Conservation (phyloP, 2,329 filamentous ascomycete species). For the Fusarium globosum region DNA sequence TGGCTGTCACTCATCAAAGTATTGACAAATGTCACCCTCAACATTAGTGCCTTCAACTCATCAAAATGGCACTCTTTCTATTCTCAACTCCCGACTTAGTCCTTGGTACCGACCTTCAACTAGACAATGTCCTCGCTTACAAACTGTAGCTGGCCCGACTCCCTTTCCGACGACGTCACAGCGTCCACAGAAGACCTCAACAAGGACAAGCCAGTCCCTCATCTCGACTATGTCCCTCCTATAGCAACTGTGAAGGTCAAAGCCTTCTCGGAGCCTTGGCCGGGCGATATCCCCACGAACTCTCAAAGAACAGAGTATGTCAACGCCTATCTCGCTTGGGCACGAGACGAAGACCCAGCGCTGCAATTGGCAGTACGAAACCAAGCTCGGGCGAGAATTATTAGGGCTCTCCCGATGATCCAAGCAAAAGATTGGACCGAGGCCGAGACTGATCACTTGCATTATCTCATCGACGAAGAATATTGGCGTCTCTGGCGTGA, state of each 20-base stretch:
- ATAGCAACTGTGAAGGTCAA: not conserved
- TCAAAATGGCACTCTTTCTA: not conserved
- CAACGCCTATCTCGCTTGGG: not conserved
- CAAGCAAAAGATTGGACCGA: not conserved
- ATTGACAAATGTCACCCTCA: too few species aligned
- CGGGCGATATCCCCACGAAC: not conserved
- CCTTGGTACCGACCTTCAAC: too few species aligned
- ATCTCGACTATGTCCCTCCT: not conserved
- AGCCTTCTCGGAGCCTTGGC: not conserved
- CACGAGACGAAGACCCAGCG: accelerated
- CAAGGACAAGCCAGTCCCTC: not conserved
- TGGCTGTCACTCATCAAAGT: not conserved
- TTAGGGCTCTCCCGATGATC: not conserved
- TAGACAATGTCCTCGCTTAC: not conserved
- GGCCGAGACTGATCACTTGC: not conserved
- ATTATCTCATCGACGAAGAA: not conserved
- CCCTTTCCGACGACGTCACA: not conserved
- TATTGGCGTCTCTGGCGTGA: not conserved
- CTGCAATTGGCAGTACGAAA: not conserved
- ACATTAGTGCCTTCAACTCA: too few species aligned
- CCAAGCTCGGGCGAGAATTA: not conserved
- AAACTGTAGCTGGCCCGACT: not conserved
- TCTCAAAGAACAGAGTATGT: not conserved
- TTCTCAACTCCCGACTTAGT: not conserved
- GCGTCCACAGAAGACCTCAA: not conserved